Evolutionary conservation across 495 filamentous ascomycete species (phyloP).

Genomic region (Trichoderma virens): DNA sequence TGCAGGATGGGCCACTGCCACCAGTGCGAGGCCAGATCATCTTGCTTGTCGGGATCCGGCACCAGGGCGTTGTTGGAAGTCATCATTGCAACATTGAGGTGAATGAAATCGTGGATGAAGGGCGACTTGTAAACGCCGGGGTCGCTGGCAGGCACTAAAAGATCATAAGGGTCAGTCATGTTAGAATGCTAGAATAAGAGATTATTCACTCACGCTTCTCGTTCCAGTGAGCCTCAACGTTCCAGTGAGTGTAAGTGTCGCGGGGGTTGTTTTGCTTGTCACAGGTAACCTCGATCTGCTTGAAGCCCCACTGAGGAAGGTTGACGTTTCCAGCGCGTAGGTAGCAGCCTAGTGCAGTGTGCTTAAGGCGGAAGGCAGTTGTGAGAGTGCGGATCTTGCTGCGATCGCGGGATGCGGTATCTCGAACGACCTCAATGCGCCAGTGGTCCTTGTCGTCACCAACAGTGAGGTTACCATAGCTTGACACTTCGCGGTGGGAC

Average conservation of each 20-base stretch:
- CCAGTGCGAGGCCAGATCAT: conserved; percentile 91
- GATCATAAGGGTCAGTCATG: conserved; percentile 17
- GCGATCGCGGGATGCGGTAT: conserved; percentile 77
- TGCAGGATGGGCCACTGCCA: conserved; percentile 98
- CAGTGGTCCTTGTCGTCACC: conserved; percentile 98
- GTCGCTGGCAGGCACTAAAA: conserved; percentile 76
- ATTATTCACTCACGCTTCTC: conserved; percentile 67
- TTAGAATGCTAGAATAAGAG: not conserved
- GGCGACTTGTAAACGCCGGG: conserved; percentile 93
- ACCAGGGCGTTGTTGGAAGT: conserved; percentile 98
- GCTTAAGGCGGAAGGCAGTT: conserved; percentile 83
- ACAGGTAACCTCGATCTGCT: conserved; percentile 97
- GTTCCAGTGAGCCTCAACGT: conserved; percentile 91
- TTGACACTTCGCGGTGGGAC: conserved; percentile 84
- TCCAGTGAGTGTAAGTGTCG: conserved; percentile 97
- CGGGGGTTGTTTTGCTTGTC: conserved; percentile 85
- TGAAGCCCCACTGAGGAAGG: conserved; percentile 98
- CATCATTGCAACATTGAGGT: conserved; percentile 99
- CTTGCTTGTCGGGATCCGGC: conserved; percentile 97
- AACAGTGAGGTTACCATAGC: conserved; percentile 92
- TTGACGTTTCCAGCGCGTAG: conserved; percentile 93
- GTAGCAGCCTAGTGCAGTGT: conserved; percentile 81
- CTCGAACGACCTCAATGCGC: conserved; percentile 84
- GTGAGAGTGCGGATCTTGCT: conserved; percentile 87
- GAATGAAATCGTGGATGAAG: conserved; percentile 93